Conservation (phyloP, 2,329 filamentous ascomycete genomes). For the Penicillium sp. region DNA sequence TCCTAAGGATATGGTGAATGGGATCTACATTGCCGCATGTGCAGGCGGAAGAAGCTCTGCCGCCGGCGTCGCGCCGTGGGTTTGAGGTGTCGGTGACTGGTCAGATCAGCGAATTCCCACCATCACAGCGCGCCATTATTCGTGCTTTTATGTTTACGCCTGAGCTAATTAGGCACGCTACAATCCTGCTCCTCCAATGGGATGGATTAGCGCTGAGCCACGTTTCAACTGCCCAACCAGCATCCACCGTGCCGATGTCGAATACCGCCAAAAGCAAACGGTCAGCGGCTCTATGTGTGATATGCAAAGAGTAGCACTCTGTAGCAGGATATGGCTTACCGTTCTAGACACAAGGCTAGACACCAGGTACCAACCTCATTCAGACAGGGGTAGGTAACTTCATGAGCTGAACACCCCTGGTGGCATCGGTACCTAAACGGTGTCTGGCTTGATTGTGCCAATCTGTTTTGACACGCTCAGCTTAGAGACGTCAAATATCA, state of each 20-base stretch:
- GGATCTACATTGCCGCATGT: neutral
- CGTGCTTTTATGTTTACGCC: conserved; percentile 1
- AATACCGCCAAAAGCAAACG: neutral
- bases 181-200: neutral
- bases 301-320: no score
- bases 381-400: neutral
- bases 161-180: neutral
- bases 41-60: conserved; percentile 1
- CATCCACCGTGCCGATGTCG: neutral
- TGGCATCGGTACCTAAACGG: neutral
- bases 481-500: neutral
- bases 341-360: neutral
- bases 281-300: neutral
- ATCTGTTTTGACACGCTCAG: neutral
- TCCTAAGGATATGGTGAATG: neutral
- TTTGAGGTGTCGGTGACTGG: neutral
- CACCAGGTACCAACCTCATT: neutral
- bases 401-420: neutral
- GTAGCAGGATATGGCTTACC: neutral
- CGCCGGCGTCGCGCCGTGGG: conserved; percentile 5
- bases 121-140: neutral
- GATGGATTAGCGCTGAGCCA: neutral
- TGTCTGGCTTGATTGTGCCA: neutral
- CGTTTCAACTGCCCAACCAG: neutral
- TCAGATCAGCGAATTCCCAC: neutral